phyloP scores from a whole-genome alignment of 441 rosid species.

The Pelargonium cotyledonis region DNA sequence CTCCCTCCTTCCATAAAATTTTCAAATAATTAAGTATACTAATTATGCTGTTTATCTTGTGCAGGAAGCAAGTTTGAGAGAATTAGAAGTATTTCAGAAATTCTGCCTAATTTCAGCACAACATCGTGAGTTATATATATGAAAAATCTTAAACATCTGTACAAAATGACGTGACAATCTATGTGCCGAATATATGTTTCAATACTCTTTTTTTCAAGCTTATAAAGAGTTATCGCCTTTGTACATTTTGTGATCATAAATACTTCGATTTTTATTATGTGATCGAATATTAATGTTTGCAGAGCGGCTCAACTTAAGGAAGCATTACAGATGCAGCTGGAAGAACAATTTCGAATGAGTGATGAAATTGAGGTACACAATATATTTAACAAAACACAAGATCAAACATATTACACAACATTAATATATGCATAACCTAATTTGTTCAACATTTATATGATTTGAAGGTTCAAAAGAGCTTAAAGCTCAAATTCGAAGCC shows the following conservation, averaged over 20 bases:
- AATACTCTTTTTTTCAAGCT: no score
- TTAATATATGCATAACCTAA: not conserved
- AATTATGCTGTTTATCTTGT: not conserved
- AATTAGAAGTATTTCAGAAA: constrained; percentile 43
- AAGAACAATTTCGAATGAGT: constrained; percentile 32
- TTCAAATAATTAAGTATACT: not conserved
- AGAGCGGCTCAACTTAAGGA: constrained; percentile 55
- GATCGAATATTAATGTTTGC: not conserved
- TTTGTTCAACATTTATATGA: not conserved
- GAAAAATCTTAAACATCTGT: no score
- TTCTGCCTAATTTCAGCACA: constrained; percentile 50
- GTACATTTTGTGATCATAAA: no score
- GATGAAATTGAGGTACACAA: constrained; percentile 39
- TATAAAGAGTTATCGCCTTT: no score
- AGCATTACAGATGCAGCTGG: constrained; percentile 41
- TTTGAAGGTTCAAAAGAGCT: constrained; percentile 38
- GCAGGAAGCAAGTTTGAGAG: constrained; percentile 42
- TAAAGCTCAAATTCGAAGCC: constrained; percentile 49
- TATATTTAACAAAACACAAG: not conserved
- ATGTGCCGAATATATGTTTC: no score
- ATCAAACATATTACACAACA: no score
- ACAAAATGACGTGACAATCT: no score
- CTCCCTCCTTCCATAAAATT: not conserved
- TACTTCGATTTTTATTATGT: not conserved
- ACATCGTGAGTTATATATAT: constrained; percentile 33